Conservation (phyloP, 352 stramenopile genomes). For the Thraustochytrium sp. region DNA sequence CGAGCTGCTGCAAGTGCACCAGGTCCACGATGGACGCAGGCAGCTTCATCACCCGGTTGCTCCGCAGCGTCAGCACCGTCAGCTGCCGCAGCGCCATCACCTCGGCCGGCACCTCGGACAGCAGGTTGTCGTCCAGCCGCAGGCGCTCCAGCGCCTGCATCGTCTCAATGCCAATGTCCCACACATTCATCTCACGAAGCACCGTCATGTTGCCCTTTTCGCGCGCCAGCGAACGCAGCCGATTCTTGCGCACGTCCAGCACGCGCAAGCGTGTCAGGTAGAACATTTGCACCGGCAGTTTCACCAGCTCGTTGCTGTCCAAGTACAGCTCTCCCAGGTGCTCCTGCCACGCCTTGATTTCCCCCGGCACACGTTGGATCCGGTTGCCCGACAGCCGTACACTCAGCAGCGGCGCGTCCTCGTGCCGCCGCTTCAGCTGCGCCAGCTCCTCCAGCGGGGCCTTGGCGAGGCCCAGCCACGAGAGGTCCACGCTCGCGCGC, state of each 20-base stretch:
- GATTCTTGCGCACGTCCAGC: constrained; percentile 25
- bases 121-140: constrained; percentile 15
- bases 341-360: neutral
- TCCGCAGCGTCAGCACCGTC: neutral
- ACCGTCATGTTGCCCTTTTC: constrained; percentile 40
- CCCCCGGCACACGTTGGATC: neutral
- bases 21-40: neutral
- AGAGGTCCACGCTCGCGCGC: neutral
- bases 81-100: neutral
- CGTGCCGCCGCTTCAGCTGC: neutral
- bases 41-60: neutral
- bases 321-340: neutral
- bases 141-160: neutral
- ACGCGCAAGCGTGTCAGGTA: neutral
- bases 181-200: constrained; percentile 33
- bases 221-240: neutral
- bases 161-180: constrained; percentile 37
- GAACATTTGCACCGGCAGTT: neutral
- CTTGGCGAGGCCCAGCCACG: neutral
- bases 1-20: neutral
- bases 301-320: neutral
- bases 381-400: neutral
- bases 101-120: neutral
- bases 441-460: neutral
- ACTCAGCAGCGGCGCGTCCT: neutral